phyloP scores from a whole-genome alignment of 1,284 basidiomycete genomes.

The Cronartium quercuum region DNA sequence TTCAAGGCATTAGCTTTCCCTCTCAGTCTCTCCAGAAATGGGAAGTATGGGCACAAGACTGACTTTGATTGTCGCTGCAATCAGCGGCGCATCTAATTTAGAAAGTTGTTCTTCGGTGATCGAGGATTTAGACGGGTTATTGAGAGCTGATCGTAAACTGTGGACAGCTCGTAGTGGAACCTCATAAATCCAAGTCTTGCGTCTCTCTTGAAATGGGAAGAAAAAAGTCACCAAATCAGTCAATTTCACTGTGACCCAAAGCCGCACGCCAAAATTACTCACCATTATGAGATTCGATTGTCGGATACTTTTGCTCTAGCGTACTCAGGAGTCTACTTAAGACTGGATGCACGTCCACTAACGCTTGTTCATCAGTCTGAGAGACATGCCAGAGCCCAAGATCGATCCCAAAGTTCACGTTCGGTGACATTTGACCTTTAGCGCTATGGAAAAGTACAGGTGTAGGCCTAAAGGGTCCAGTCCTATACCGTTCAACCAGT shows the following conservation, averaged over 20 bases:
- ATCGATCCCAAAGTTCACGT: slow-evolving; percentile 35
- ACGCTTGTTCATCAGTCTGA: slow-evolving; percentile 15
- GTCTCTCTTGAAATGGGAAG: slow-evolving; percentile 4
- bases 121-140: slow-evolving; percentile 3
- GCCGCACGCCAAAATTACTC: background rate
- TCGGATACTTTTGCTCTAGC: slow-evolving; percentile 9
- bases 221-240: background rate
- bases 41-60: background rate
- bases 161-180: slow-evolving; percentile 26
- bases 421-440: background rate
- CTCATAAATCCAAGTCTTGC: slow-evolving; percentile 35
- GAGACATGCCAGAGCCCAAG: slow-evolving; percentile 25
- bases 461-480: slow-evolving; percentile 26
- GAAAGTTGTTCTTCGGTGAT: slow-evolving; percentile 7
- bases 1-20: background rate
- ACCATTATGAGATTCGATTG: slow-evolving; percentile 15
- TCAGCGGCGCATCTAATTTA: slow-evolving; percentile 9
- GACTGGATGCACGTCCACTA: slow-evolving; percentile 1
- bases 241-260: background rate
- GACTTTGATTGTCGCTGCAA: slow-evolving; percentile 23
- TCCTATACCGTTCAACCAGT: slow-evolving; percentile 18
- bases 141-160: slow-evolving; percentile 12
- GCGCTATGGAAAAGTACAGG: slow-evolving; percentile 20
- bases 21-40: background rate
- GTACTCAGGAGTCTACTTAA: slow-evolving; percentile 2